phyloP scores from a whole-genome alignment of 2,329 filamentous ascomycete genomes.

The Ascochyta fabae region DNA sequence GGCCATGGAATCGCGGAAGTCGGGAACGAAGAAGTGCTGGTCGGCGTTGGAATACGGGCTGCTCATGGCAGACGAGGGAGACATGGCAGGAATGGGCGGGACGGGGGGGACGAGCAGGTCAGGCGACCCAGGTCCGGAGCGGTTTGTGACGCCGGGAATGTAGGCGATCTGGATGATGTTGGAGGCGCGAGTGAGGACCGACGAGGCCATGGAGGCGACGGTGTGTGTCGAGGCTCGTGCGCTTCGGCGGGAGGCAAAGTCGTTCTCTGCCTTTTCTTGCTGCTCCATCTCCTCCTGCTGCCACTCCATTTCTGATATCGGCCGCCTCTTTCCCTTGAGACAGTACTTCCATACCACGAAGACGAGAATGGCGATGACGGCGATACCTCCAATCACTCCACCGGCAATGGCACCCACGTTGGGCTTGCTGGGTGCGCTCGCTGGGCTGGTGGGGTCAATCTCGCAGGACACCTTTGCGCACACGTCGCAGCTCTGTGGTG shows the following conservation, averaged over 20 bases:
- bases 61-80: conserved; percentile 62
- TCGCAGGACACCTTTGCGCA: conserved; percentile 66
- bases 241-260: conserved; percentile 61
- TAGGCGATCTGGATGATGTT: conserved; percentile 99
- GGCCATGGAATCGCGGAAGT: conserved; percentile 89
- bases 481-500: conserved; percentile 63
- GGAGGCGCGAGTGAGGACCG: conserved; percentile 91
- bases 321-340: conserved; percentile 78
- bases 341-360: conserved; percentile 89
- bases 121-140: conserved; percentile 83
- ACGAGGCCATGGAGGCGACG: conserved; percentile 92
- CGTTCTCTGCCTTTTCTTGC: conserved; percentile 64
- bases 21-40: conserved; percentile 92
- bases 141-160: conserved; percentile 95
- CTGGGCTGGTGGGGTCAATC: conserved; percentile 45
- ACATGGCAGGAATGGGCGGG: conserved; percentile 77
- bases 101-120: conserved; percentile 86
- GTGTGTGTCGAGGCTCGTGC: conserved; percentile 80
- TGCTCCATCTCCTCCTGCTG: conserved; percentile 60
- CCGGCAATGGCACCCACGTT: conserved; percentile 88
- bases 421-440: conserved; percentile 49
- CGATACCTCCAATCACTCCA: conserved; percentile 84
- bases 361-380: conserved; percentile 73
- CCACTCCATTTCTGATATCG: conserved; percentile 64
- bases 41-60: conserved; percentile 67